phyloP scores from a whole-genome alignment of 2,329 filamentous ascomycete species.

The Pseudogymnoascus sp. region DNA sequence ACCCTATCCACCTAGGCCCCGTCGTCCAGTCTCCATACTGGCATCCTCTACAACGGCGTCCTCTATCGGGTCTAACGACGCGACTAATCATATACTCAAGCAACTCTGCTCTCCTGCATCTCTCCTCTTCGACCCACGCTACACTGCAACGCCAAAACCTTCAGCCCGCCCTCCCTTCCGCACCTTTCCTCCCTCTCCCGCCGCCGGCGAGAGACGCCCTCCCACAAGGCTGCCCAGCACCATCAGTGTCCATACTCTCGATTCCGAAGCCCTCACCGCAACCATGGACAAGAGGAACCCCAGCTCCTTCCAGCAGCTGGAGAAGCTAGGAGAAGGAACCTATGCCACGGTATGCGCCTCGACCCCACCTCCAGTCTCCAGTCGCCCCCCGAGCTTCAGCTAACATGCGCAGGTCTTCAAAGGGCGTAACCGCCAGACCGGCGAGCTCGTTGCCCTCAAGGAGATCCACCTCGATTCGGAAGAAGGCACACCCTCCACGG shows the following conservation, averaged over 20 bases:
- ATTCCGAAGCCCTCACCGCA: slow-evolving; percentile 17
- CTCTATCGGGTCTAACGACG: slow-evolving; percentile 23
- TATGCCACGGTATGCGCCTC: slow-evolving; percentile 75
- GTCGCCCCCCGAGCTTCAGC: slow-evolving; percentile 12
- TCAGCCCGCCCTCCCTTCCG: slow-evolving; percentile 19
- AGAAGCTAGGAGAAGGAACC: slow-evolving; percentile 96
- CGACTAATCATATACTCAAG: slow-evolving; percentile 22
- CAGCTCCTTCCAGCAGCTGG: slow-evolving; percentile 97
- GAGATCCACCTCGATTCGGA: slow-evolving; percentile 98
- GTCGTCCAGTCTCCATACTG: slow-evolving; percentile 7
- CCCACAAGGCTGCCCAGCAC: slow-evolving; percentile 24
- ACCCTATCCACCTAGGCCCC: background rate
- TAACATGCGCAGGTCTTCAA: slow-evolving; percentile 73
- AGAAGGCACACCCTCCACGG: slow-evolving; percentile 93
- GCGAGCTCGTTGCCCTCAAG: slow-evolving; percentile 92
- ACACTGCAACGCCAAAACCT: slow-evolving; percentile 28
- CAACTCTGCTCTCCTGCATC: slow-evolving; percentile 31
- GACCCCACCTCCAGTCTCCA: background rate
- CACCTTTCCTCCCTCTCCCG: slow-evolving; percentile 26
- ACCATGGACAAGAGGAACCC: slow-evolving; percentile 87
- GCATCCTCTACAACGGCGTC: slow-evolving; percentile 25
- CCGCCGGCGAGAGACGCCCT: slow-evolving; percentile 13
- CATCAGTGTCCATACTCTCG: slow-evolving; percentile 27
- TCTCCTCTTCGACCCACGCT: slow-evolving; percentile 33
- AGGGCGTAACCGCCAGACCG: slow-evolving; percentile 92